These are phyloP conservation scores for Diaporthe destruens DNA, from an alignment of 2,329 filamentous ascomycete genomes.

Conservation along the genomic window DNA sequence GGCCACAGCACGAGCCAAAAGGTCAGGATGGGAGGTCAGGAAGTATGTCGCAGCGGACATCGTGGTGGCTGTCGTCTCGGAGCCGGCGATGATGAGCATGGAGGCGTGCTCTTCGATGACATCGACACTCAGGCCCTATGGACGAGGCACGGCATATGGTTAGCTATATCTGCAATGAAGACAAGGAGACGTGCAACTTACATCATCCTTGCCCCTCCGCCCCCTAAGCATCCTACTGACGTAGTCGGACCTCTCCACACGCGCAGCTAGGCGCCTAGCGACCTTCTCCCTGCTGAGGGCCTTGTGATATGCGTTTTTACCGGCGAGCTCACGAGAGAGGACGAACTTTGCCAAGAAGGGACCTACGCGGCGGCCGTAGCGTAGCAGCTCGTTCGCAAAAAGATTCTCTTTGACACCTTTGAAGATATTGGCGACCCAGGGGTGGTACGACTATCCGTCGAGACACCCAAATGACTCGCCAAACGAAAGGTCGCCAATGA, in stretches of 20 bases:
- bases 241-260: not conserved
- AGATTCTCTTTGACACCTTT: not conserved
- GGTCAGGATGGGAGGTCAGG: not conserved
- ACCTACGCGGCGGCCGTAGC: not conserved
- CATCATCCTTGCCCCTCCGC: not conserved
- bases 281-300: not conserved
- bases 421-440: not conserved
- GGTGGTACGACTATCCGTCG: not conserved
- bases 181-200: not conserved
- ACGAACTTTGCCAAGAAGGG: not conserved
- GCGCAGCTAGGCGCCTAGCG: not conserved
- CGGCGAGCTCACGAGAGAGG: not conserved
- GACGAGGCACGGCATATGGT: not conserved
- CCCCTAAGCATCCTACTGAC: not conserved
- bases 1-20: not conserved
- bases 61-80: not conserved
- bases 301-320: not conserved
- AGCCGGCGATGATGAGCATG: not conserved
- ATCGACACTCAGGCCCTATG: not conserved
- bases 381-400: not conserved
- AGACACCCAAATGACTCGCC: not conserved
- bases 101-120: not conserved
- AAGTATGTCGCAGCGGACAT: not conserved
- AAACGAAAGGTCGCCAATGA: not conserved
- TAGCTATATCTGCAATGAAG: not conserved